Evolutionary conservation across 805 yeast species (phyloP).

Genomic region (Saccharomycopsis microspora): DNA sequence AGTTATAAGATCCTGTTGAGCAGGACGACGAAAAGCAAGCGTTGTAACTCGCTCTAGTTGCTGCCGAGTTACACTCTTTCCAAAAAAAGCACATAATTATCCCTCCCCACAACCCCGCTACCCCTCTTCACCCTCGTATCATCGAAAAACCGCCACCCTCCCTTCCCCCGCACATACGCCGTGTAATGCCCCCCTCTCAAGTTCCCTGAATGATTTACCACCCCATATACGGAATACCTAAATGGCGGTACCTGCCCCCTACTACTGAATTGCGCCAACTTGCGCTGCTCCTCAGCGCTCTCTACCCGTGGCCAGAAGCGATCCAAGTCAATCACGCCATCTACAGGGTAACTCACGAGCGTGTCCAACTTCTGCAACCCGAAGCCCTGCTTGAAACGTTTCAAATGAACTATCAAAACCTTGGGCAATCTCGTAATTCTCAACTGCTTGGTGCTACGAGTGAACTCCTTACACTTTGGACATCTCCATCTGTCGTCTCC

Average conservation of each 20-base stretch:
- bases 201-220: constrained; percentile 76
- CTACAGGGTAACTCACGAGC: constrained; percentile 52
- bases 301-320: constrained; percentile 54
- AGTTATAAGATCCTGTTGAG: too few relatives aligned
- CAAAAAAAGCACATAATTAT: constrained; percentile 80
- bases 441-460: constrained; percentile 56
- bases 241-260: constrained; percentile 78
- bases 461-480: constrained; percentile 55
- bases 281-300: constrained; percentile 30
- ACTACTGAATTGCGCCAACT: constrained; percentile 40
- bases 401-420: constrained; percentile 71
- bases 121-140: constrained; percentile 56
- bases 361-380: constrained; percentile 51
- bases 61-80: constrained; percentile 26
- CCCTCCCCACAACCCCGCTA: constrained; percentile 49
- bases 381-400: constrained; percentile 50
- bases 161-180: constrained; percentile 45
- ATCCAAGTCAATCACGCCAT: constrained; percentile 36
- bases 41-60: too few relatives aligned
- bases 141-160: constrained; percentile 77
- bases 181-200: constrained; percentile 86
- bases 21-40: too few relatives aligned
- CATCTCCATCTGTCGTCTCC: constrained; percentile 82
- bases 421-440: constrained; percentile 70
- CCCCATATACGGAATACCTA: constrained; percentile 64